phyloP scores from a whole-genome alignment of 768 basidiomycete species.

The Amanita molliuscula region DNA sequence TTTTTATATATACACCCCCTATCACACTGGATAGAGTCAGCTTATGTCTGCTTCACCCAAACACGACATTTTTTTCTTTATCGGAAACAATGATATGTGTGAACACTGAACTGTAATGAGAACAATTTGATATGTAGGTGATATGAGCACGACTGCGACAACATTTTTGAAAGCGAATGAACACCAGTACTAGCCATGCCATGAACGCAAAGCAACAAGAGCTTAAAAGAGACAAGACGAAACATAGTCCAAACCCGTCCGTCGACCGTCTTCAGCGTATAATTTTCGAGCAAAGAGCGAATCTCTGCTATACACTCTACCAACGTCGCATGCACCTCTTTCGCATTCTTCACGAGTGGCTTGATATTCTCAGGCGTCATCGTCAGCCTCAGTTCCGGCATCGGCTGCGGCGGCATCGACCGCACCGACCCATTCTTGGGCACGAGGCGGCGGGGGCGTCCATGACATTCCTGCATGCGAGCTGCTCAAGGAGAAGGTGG shows the following conservation, averaged over 20 bases:
- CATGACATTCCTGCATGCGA: slow-evolving; percentile 22
- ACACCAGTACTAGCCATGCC: neutral
- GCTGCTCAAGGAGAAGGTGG: slow-evolving; percentile 11
- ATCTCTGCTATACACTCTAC: slow-evolving; percentile 66
- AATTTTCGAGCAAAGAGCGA: slow-evolving; percentile 28
- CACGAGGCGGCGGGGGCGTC: slow-evolving; percentile 4
- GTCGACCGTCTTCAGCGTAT: neutral
- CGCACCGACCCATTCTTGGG: slow-evolving; percentile 49
- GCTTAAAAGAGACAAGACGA: neutral
- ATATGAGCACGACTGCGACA: neutral
- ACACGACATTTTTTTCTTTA: too few relatives aligned
- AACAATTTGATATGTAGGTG: neutral
- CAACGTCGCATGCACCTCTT: slow-evolving; percentile 59
- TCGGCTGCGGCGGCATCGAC: slow-evolving; percentile 48
- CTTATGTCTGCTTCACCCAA: neutral
- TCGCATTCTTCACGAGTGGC: slow-evolving; percentile 73
- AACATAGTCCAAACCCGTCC: neutral
- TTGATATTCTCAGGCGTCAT: slow-evolving; percentile 86
- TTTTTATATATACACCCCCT: neutral
- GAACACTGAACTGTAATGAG: neutral
- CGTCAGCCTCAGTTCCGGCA: slow-evolving; percentile 43
- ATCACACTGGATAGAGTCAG: neutral
- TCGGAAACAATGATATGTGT: neutral
- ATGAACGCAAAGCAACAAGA: neutral
- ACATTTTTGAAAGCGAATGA: neutral